Conservation (phyloP, 2,329 filamentous ascomycete genomes). For the Talaromyces sp. region DNA sequence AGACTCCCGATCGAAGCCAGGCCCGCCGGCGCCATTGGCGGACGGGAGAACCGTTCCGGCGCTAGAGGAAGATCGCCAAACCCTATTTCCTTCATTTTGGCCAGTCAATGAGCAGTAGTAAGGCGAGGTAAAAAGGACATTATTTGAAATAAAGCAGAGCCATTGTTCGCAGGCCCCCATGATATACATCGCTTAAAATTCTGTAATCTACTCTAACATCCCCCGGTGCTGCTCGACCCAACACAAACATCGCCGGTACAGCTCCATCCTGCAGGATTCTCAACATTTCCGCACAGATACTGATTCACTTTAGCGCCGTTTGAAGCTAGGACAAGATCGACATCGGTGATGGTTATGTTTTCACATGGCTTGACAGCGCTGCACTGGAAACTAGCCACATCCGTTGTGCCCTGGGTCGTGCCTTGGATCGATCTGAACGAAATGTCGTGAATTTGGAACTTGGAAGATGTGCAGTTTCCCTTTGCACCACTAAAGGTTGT, state of each 20-base stretch:
- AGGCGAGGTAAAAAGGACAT: background rate
- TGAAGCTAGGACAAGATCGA: conserved; percentile 13
- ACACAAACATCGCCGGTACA: conserved; percentile 19
- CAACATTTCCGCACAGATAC: conserved; percentile 23
- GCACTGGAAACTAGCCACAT: conserved; percentile 26
- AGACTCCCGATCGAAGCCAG: background rate
- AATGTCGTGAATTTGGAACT: conserved; percentile 36
- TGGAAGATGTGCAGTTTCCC: conserved; percentile 34
- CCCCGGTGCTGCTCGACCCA: conserved; percentile 25
- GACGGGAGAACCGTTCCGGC: background rate
- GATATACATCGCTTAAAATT: background rate
- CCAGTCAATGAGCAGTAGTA: background rate
- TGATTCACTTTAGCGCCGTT: conserved; percentile 16
- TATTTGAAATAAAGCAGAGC: background rate
- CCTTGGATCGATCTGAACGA: conserved; percentile 15
- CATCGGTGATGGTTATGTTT: conserved; percentile 16
- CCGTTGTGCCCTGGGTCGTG: conserved; percentile 9
- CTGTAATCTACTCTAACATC: background rate
- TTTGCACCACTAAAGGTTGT: conserved; percentile 30
- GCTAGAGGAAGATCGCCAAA: background rate
- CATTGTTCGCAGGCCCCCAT: no score
- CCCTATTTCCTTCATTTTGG: background rate
- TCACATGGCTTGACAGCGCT: conserved; percentile 23
- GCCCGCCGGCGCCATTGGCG: background rate
- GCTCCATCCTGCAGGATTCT: conserved; percentile 16